A percentile compares a stretch with the other conserved stretches of the same genome.
phyloP scores from a whole-genome alignment of 108 stramenopile genomes.

The Poteriospumella lacustris region DNA sequence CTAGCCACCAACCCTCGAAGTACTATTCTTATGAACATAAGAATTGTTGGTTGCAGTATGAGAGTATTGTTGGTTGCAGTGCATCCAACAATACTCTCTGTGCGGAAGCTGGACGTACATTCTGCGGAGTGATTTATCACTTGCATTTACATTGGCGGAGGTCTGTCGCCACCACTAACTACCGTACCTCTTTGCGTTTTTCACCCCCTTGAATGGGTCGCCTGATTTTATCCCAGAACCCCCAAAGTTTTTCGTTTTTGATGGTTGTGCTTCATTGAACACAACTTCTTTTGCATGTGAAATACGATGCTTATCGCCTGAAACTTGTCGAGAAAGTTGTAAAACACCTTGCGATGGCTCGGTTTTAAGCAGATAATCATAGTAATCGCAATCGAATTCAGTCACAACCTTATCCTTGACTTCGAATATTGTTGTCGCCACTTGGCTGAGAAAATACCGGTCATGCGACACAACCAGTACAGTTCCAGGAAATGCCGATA shows the following conservation, averaged over 20 bases:
- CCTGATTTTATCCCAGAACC: conserved; percentile 72
- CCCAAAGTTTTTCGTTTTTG: conserved; percentile 79
- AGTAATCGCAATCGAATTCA: conserved; percentile 87
- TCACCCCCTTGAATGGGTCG: conserved; percentile 85
- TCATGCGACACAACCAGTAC: conserved; percentile 89
- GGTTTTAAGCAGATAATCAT: conserved; percentile 82
- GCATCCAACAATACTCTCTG: too few relatives aligned
- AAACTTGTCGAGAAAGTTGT: background rate
- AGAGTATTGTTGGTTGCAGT: too few relatives aligned
- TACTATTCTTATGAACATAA: too few relatives aligned
- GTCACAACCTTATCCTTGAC: conserved; percentile 76
- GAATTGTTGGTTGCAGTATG: too few relatives aligned
- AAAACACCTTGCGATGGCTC: background rate
- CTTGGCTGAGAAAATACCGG: conserved; percentile 90
- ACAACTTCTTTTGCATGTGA: conserved; percentile 68
- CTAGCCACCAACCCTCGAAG: too few relatives aligned
- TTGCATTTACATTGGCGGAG: too few relatives aligned
- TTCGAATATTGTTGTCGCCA: conserved; percentile 85
- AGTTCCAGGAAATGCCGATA: conserved; percentile 83
- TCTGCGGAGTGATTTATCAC: too few relatives aligned
- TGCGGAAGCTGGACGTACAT: too few relatives aligned
- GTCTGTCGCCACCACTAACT: too few relatives aligned
- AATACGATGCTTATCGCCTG: conserved; percentile 60
- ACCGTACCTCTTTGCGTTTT: conserved; percentile 91
- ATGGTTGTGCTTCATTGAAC: conserved; percentile 43